Percentiles rank a stretch among this genome's conserved stretches.
phyloP scores from a whole-genome alignment of 2,329 filamentous ascomycete species.

The Xylogone sp. region DNA sequence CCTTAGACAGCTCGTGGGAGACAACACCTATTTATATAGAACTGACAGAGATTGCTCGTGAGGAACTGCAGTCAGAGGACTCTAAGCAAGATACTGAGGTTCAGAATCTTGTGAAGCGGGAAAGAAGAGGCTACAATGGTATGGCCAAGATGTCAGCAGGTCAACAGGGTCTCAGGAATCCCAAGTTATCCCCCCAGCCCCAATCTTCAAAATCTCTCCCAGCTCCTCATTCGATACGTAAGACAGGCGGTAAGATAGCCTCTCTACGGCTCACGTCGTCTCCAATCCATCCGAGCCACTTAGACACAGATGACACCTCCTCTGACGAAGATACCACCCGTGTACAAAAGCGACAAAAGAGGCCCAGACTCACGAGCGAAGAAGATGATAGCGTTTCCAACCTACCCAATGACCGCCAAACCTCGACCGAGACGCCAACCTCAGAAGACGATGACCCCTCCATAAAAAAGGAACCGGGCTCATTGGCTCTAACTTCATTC shows the following conservation, averaged over 20 bases:
- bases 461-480: neutral
- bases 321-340: neutral
- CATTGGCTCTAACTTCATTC: neutral
- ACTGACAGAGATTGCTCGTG: neutral
- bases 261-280: conserved; percentile 2
- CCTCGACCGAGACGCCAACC: neutral
- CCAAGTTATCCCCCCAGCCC: neutral
- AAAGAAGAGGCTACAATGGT: neutral
- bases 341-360: neutral
- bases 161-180: neutral
- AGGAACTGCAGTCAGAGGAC: neutral
- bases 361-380: neutral
- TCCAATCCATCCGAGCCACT: neutral
- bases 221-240: neutral
- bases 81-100: neutral
- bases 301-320: neutral
- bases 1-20: neutral
- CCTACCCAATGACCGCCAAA: neutral
- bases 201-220: neutral
- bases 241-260: neutral
- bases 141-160: neutral
- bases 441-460: neutral
- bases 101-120: neutral
- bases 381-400: neutral
- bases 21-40: neutral